These are phyloP conservation scores for Oryza rufipogon DNA, from an alignment of 176 grass and related monocot species.

Conservation along the genomic window DNA sequence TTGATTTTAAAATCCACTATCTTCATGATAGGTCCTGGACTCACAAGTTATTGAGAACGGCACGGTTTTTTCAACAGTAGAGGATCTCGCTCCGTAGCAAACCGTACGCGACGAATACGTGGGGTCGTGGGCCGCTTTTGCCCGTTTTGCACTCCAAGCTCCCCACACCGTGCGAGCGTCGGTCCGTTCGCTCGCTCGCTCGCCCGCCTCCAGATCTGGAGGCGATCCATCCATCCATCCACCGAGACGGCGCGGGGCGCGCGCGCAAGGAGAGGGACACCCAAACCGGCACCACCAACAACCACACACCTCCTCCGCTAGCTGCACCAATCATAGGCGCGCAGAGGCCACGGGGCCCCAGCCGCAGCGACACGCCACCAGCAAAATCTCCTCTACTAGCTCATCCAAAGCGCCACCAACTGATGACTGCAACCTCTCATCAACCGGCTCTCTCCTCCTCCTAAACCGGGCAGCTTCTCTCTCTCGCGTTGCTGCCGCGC, in stretches of 20 bases:
- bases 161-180: background rate
- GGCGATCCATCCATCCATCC: background rate
- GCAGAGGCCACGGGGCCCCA: background rate
- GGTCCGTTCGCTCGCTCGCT: background rate
- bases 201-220: slow-evolving; percentile 45
- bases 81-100: background rate
- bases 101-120: background rate
- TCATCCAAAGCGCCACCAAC: slow-evolving; percentile 35
- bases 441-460: background rate
- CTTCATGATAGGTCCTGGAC: too few species aligned
- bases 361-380: slow-evolving; percentile 38
- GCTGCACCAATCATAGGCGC: slow-evolving; percentile 37
- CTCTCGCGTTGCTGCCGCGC: background rate
- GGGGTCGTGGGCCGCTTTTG: background rate
- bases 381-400: background rate
- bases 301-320: slow-evolving; percentile 5
- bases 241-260: background rate
- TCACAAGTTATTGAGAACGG: too few species aligned
- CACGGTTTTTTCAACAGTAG: too few species aligned
- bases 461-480: slow-evolving; percentile 32
- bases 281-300: slow-evolving; percentile 43
- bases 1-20: too few species aligned
- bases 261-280: slow-evolving; percentile 36
- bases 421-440: slow-evolving; percentile 59
- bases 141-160: slow-evolving; percentile 46